Evolutionary conservation across 805 yeast species (phyloP), one percentile per base, ranked within the genome.

Genomic region (Cyberlindnera japonica): DNA sequence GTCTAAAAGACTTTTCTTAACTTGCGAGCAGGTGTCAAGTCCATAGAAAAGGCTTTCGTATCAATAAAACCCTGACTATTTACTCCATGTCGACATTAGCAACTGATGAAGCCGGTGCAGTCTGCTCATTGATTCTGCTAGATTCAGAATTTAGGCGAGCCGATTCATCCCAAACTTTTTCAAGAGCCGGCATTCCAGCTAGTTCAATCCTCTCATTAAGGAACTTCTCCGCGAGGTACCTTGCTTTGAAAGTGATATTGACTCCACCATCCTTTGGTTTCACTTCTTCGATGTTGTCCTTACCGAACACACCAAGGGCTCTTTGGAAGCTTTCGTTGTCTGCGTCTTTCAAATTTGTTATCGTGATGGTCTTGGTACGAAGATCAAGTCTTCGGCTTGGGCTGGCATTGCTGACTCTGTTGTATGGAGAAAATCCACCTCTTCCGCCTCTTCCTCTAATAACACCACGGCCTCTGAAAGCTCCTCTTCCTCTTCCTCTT

Each of bases 191-290:
- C 35, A 32, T 31, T 17, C 35, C 42, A 14, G 24, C 40, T 35
- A 47, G 24, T 15, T 44, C 47, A 4, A 49, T n/a, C 9, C 37
- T 35, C 12, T 40, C 45, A n/a, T 23, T 40, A 6, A 47, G 37
- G 38, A 56, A 56, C 32, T 41, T 50, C 27, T 54, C 57, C 21
- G 59, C 61, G 16, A 16, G 14, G 21, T 40, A 49, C 39, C 61
- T 48, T 20, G 48, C 47, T 22, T 39, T 47, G 40, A 56, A 56
- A 13, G 52, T 53, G 21, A 56, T 25, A 23, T 41, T 43, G 10
- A 51, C 38, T 13, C 23, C 24, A n/a, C 24, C 34, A 15, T 39
- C 45, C 27, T 41, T 44, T 8, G 34, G 11, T 6, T 28, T 13
- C 12, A 47, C 22, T 10, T 38, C 37, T 1, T 23, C 36, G n/a